These are phyloP conservation scores for Pleurotus salmoneostramineus DNA, from an alignment of 768 basidiomycete species.

Conservation along the genomic window DNA sequence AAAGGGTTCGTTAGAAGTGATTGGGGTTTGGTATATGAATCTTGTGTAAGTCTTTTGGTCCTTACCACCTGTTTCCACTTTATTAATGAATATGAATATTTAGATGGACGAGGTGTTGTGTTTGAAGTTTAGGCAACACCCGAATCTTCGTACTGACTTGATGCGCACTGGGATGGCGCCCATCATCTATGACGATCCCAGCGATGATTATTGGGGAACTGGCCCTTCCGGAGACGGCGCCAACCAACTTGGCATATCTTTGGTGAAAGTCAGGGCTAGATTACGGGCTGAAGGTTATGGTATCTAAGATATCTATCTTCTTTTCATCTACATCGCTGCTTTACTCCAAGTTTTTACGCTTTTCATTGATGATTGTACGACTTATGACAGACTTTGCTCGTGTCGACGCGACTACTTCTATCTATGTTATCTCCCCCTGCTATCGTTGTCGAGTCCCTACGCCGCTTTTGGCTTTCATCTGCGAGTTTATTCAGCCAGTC, in stretches of 20 bases:
- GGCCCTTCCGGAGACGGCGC: conserved; percentile 40
- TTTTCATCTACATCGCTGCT: background rate
- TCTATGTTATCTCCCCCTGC: too few species aligned
- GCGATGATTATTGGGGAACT: conserved; percentile 68
- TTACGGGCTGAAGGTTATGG: conserved; percentile 24
- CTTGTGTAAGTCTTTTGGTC: background rate
- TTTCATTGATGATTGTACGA: background rate
- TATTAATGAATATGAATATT: too few species aligned
- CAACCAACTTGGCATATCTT: conserved; percentile 62
- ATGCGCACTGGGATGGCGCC: conserved; percentile 46
- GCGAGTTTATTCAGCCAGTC: too few species aligned
- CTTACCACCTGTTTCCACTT: background rate
- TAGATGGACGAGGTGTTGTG: conserved; percentile 70
- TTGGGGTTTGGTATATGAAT: conserved; percentile 46
- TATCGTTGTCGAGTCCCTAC: too few species aligned
- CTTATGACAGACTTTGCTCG: too few species aligned
- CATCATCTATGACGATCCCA: conserved; percentile 50
- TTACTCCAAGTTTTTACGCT: background rate
- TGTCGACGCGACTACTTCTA: too few species aligned
- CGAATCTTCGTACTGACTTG: conserved; percentile 48
- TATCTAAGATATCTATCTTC: background rate
- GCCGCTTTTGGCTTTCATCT: too few species aligned
- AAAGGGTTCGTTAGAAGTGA: conserved; percentile 37
- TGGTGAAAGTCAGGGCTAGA: conserved; percentile 51
- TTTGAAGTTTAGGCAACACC: conserved; percentile 71